Conservation (phyloP, 192 early-diverging fungal species). For the Neocallimastix lanati region DNA sequence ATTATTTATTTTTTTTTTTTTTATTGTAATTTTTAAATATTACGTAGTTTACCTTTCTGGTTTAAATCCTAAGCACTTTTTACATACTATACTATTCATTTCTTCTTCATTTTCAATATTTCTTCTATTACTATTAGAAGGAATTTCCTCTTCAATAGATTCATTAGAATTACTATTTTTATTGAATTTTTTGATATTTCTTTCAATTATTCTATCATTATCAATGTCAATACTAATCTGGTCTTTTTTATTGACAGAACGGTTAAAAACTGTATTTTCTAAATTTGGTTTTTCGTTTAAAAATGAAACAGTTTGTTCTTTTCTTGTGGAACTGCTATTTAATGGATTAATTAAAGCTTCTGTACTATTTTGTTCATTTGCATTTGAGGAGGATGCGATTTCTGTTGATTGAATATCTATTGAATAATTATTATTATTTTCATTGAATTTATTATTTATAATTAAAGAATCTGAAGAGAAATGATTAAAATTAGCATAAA, state of each 20-base stretch:
- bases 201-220: neutral
- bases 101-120: too few relatives aligned
- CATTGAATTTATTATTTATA: neutral
- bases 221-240: neutral
- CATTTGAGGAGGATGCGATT: neutral
- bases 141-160: neutral
- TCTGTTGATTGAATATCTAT: neutral
- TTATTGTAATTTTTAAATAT: too few relatives aligned
- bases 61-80: too few relatives aligned
- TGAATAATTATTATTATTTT: neutral
- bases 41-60: too few relatives aligned
- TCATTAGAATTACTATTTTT: neutral
- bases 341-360: neutral
- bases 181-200: neutral
- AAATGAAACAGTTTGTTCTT: neutral
- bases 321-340: neutral
- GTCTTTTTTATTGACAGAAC: neutral
- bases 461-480: neutral
- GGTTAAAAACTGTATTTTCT: neutral
- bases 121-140: neutral
- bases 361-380: too few relatives aligned
- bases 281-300: too few relatives aligned
- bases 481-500: too few relatives aligned
- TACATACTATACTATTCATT: too few relatives aligned
- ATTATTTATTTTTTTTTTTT: too few relatives aligned